Evolutionary conservation across 2,329 filamentous ascomycete genomes (phyloP).

Genomic region (Trichoderma arundinaceum): DNA sequence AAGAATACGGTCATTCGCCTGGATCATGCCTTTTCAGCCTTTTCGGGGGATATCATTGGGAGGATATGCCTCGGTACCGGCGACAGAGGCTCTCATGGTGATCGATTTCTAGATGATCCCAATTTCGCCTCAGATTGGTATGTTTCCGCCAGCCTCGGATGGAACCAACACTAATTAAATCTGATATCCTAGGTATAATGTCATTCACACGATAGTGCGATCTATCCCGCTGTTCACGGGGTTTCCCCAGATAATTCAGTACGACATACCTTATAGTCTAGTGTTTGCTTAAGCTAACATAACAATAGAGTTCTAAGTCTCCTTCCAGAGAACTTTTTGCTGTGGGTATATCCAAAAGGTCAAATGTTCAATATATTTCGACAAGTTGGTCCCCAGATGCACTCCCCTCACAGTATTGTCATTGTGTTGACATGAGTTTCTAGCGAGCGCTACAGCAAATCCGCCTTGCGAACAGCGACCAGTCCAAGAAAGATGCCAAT

Average conservation of each 20-base stretch:
- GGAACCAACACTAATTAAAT: neutral
- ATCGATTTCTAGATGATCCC: neutral
- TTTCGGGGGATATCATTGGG: conserved; percentile 6
- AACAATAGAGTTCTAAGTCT: neutral
- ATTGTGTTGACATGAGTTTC: neutral
- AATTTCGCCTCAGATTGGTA: conserved; percentile 8
- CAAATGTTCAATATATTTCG: conserved; percentile 20
- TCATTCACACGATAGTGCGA: conserved; percentile 9
- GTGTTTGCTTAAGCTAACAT: neutral
- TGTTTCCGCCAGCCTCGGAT: neutral
- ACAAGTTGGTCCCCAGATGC: neutral
- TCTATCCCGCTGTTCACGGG: conserved; percentile 9
- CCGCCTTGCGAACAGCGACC: neutral
- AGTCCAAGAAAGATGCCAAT: neutral
- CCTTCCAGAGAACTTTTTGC: neutral
- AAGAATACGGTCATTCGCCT: neutral
- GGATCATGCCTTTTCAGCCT: conserved; percentile 9
- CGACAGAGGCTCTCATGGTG: conserved; percentile 13
- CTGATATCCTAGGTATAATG: neutral
- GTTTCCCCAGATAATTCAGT: conserved; percentile 6
- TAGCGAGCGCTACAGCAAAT: conserved; percentile 13
- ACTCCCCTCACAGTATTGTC: neutral
- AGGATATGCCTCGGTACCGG: conserved; percentile 8
- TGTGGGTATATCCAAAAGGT: neutral
- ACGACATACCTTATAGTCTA: neutral